These are phyloP conservation scores for Stachybotrys chartarum DNA, from an alignment of 2,329 filamentous ascomycete genomes.

Conservation along the genomic window DNA sequence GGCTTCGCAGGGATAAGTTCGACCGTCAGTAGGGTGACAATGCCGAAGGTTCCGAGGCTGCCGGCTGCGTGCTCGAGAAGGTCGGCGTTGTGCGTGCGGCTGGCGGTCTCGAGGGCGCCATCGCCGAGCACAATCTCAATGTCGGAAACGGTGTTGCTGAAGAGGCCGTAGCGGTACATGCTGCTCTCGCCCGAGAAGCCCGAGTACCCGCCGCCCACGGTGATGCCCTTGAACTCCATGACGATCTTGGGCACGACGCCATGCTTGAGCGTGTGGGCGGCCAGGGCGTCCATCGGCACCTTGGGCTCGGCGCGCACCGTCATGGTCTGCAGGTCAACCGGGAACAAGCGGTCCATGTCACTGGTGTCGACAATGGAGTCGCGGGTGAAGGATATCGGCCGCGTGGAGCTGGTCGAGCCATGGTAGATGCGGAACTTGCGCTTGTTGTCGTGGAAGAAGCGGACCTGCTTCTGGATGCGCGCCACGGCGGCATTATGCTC, in stretches of 20 bases:
- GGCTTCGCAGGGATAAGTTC: conserved; percentile 38
- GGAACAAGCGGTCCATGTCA: conserved; percentile 43
- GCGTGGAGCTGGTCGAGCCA: conserved; percentile 54
- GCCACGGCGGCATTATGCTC: conserved; percentile 17
- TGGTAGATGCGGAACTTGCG: conserved; percentile 52
- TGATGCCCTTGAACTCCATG: conserved; percentile 54
- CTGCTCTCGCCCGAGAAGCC: conserved; percentile 50
- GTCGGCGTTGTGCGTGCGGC: conserved; percentile 36
- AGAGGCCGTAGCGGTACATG: conserved; percentile 50
- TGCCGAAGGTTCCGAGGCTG: conserved; percentile 47
- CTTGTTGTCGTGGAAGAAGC: conserved; percentile 18
- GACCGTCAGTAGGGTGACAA: conserved; percentile 47
- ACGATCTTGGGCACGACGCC: conserved; percentile 48
- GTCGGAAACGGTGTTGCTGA: conserved; percentile 42
- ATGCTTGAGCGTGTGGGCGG: conserved; percentile 41
- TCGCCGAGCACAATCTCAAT: conserved; percentile 49
- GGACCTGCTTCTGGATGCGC: conserved; percentile 18
- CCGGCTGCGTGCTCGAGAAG: conserved; percentile 46
- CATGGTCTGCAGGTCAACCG: conserved; percentile 36
- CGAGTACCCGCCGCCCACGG: conserved; percentile 49
- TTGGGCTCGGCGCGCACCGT: conserved; percentile 51
- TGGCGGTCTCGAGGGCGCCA: conserved; percentile 40
- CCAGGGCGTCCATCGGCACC: conserved; percentile 49
- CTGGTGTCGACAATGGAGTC: conserved; percentile 46
- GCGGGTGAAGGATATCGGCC: conserved; percentile 29